Percentiles rank a stretch among this genome's conserved stretches.
phyloP scores from a whole-genome alignment of 129 eudicot genomes.

The Chrysanthemum makinoi region DNA sequence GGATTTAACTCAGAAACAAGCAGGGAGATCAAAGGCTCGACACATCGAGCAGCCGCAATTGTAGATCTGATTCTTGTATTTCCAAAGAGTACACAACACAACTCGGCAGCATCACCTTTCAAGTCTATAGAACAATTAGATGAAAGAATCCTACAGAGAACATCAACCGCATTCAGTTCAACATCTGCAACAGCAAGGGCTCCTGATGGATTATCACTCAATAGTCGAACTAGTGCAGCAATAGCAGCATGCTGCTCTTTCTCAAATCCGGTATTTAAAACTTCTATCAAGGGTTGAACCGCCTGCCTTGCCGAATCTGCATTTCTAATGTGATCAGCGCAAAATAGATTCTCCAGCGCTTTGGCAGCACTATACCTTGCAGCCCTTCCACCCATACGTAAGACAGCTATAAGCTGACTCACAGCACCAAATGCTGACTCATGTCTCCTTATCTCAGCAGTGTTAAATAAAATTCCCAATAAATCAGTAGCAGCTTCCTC shows the following conservation, averaged over 20 bases:
- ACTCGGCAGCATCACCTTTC: conserved; percentile 95
- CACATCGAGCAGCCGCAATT: conserved; percentile 92
- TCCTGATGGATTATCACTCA: conserved; percentile 87
- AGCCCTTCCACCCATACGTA: conserved; percentile 90
- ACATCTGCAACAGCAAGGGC: conserved; percentile 98
- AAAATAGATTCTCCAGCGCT: conserved; percentile 86
- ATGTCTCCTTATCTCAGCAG: conserved; percentile 86
- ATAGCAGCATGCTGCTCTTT: conserved; percentile 99
- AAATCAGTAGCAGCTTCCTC: conserved; percentile 98
- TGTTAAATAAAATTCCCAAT: conserved; percentile 72
- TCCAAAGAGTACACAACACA: conserved; percentile 87
- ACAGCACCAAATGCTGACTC: conserved; percentile 97
- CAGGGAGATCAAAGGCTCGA: conserved; percentile 88
- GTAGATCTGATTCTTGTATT: conserved; percentile 89
- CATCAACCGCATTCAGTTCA: conserved; percentile 94
- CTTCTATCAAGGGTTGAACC: conserved; percentile 93
- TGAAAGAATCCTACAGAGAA: conserved; percentile 82
- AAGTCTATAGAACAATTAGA: conserved; percentile 87
- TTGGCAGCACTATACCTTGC: conserved; percentile 97
- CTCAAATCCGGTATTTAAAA: conserved; percentile 86
- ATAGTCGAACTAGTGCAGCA: conserved; percentile 79
- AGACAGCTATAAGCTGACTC: conserved; percentile 88
- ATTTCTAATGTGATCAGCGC: conserved; percentile 90
- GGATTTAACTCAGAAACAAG: conserved; percentile 84
- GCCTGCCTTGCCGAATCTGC: conserved; percentile 95